These are phyloP conservation scores for Pythium apleroticum DNA, from an alignment of 352 stramenopile genomes.

Conservation along the genomic window DNA sequence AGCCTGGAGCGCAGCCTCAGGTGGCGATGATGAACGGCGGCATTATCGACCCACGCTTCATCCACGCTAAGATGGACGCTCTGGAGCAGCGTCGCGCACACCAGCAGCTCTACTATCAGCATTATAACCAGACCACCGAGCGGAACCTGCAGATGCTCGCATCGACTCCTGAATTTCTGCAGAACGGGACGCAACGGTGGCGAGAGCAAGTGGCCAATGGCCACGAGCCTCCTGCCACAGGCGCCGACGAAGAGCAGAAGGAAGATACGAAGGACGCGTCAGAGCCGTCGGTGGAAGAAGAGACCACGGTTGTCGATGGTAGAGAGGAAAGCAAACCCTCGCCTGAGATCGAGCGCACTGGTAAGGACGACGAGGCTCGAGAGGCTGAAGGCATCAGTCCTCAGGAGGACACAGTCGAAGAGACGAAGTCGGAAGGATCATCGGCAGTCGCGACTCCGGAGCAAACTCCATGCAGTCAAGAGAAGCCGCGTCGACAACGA, in stretches of 20 bases:
- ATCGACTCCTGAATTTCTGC: slow-evolving; percentile 46
- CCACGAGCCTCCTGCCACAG: neutral
- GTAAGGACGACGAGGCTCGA: slow-evolving; percentile 12
- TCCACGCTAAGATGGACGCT: slow-evolving; percentile 52
- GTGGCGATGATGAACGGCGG: slow-evolving; percentile 32
- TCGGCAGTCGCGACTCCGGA: neutral
- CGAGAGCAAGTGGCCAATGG: slow-evolving; percentile 35
- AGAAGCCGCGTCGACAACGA: neutral
- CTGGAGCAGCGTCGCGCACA: slow-evolving; percentile 51
- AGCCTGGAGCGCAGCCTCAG: neutral
- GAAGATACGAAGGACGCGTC: slow-evolving; percentile 2
- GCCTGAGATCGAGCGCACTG: too few relatives aligned
- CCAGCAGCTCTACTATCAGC: slow-evolving; percentile 58
- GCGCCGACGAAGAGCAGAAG: neutral
- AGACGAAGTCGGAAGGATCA: neutral
- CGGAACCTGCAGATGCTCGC: slow-evolving; percentile 55
- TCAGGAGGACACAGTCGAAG: neutral
- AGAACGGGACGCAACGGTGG: slow-evolving; percentile 40
- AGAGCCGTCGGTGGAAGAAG: neutral
- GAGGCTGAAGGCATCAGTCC: slow-evolving; percentile 2
- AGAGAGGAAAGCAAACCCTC: slow-evolving; percentile 3
- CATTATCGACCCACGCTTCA: slow-evolving; percentile 61
- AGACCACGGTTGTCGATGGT: neutral
- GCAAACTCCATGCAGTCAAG: neutral
- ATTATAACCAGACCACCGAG: slow-evolving; percentile 44